Evolutionary conservation across 768 basidiomycete species (phyloP).

Genomic region (Exidia glandulosa): DNA sequence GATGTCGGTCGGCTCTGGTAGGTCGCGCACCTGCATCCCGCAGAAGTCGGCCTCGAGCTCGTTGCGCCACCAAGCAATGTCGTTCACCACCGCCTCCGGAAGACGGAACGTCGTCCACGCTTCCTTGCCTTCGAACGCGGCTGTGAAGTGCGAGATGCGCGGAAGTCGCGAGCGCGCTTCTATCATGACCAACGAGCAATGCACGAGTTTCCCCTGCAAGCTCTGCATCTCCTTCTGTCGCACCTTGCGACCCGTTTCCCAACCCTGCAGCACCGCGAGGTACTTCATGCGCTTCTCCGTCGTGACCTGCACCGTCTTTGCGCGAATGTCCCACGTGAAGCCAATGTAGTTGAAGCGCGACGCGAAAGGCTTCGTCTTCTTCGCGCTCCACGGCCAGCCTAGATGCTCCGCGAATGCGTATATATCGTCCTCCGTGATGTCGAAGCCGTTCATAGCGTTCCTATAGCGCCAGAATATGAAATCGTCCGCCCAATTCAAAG

Average conservation of each 20-base stretch:
- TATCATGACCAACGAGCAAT: conserved; percentile 17
- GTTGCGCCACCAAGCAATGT: not conserved
- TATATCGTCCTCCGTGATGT: conserved; percentile 15
- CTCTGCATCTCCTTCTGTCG: conserved; percentile 14
- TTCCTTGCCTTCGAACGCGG: not conserved
- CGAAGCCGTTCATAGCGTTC: not conserved
- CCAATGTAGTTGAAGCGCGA: not conserved
- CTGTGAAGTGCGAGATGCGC: not conserved
- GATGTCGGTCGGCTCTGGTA: conserved; percentile 11
- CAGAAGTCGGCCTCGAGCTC: not conserved
- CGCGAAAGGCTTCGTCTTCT: not conserved
- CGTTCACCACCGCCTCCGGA: not conserved
- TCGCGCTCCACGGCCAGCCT: conserved; percentile 26
- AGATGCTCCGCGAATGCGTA: conserved; percentile 15
- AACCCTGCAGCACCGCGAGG: not conserved
- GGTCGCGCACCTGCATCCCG: conserved; percentile 10
- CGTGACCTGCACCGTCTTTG: not conserved
- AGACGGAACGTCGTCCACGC: not conserved
- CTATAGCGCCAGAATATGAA: conserved; percentile 16
- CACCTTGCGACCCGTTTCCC: conserved; percentile 3
- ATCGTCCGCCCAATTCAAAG: conserved; percentile 31
- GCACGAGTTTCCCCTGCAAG: conserved; percentile 22
- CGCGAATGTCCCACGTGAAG: not conserved
- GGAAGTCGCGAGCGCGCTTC: conserved; percentile 17
- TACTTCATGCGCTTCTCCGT: not conserved